phyloP scores from a whole-genome alignment of 164 flowering plant genomes.

The Aristolochia contorta region DNA sequence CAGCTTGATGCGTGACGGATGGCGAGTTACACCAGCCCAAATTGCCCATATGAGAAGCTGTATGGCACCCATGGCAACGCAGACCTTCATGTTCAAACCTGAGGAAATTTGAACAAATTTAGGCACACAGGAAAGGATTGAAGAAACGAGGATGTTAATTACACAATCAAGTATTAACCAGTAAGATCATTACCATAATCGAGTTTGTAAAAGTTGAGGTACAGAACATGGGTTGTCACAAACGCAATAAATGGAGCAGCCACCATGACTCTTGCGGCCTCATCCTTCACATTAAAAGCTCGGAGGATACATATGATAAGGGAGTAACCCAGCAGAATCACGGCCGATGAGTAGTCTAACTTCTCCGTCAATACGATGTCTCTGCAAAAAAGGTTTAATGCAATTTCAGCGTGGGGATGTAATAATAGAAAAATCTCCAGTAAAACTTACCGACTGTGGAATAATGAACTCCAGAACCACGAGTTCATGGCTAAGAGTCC shows the following conservation, averaged over 20 bases:
- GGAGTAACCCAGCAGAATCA: constrained; percentile 58
- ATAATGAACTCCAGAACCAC: constrained; percentile 91
- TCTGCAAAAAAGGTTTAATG: constrained; percentile 29
- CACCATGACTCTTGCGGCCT: constrained; percentile 84
- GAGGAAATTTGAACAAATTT: constrained; percentile 8
- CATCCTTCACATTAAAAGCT: constrained; percentile 53
- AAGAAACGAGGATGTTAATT: background rate
- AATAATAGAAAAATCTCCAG: background rate
- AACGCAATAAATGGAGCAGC: constrained; percentile 79
- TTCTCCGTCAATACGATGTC: constrained; percentile 78
- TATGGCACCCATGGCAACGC: constrained; percentile 39
- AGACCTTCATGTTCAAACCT: constrained; percentile 76
- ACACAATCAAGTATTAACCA: background rate
- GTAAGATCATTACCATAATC: constrained; percentile 51
- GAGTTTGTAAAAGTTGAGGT: constrained; percentile 64
- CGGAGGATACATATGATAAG: constrained; percentile 57
- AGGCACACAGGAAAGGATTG: background rate
- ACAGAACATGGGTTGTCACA: constrained; percentile 77
- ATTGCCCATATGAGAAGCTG: constrained; percentile 70
- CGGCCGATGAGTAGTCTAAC: constrained; percentile 74
- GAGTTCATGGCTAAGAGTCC: constrained; percentile 77
- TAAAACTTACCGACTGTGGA: constrained; percentile 63
- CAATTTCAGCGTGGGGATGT: background rate
- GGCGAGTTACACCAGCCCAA: constrained; percentile 60
- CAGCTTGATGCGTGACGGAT: constrained; percentile 78